Base-by-base conservation (phyloP, 768 basidiomycete genomes). In the Dentipellis sp. region DNA sequence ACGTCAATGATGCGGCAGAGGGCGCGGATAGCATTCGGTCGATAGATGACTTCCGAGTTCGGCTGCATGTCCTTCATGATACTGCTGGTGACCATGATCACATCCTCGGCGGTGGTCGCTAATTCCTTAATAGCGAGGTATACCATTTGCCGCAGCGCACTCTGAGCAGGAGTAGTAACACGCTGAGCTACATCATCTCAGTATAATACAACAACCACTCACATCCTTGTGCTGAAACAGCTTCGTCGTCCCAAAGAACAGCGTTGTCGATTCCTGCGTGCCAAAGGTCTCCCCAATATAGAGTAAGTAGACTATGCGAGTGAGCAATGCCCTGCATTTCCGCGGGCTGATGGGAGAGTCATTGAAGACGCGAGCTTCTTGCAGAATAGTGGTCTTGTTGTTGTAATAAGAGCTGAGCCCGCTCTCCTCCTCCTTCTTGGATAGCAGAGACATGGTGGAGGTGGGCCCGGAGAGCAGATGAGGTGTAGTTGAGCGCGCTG, bases 61-160 rank as follows among this genome's bases (percentile, higher is more conserved):
- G 94, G 89, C 66, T 99, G 97, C 93, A 98, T 99, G 67, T 99
- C 97, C 76, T 98, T 98, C 94, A 97, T 97, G 70, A 99, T 97
- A 66, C 93, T 97, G 69, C 87, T 91, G 10, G 97, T 99, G 59
- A 97, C 94, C 93, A 99, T 99, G 64, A 99, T 97, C 29, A 98
- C 93, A 76, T 98, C 95, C 71, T 99, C 94, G 14, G 97, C 92
- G n/a, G 88, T 87, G 37, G 82, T 84, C 29, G 94, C 88, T 10
- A 99, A 80, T 71, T 99, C 97, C 75, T 98, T 99, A 75, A 99
- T 97, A 52, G 95, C 90, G 58, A 99, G 79, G 74, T 99, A 99
- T 22, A 99, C 94, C 75, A 94, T 94, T 71, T 99, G 97, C 56
- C 97, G 85, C 59, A 99, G 77, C 10, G 94, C 94, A 65, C 86